Evolutionary conservation across 163 green algal species (phyloP), one percentile per base, ranked within the genome.

Genomic region (Chlorella variabilis): DNA sequence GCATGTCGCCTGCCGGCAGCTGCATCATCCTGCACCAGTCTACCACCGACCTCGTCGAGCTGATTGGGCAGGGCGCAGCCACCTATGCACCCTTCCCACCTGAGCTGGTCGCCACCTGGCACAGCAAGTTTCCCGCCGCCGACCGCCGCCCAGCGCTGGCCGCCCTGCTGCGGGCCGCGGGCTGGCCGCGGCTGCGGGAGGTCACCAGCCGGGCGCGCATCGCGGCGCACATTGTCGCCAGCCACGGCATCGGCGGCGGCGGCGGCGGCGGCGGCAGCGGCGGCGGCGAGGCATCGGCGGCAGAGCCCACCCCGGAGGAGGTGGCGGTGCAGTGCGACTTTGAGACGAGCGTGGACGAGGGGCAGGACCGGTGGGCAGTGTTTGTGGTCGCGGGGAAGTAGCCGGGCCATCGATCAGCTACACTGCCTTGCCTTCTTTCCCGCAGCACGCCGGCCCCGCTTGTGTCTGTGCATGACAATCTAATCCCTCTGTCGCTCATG

Each of bases 1-100:
- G 31, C 23, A 61, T 87, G 66, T 91, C 87, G 2, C 56, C 67
- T 2, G 45, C 84, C 0, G 77, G 88, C 65, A 93, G 88, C 76
- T 29, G 42, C 1, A 75, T 92, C 8, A 69, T 90, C 20, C 77
- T 78, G 18, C 66, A 80, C n/a, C 62, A 78, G 1, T 38, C 68
- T 6, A 78, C 75, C 20, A 56, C 61, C 36, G 82, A 85, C 54
- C 71, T 88, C 23, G 20, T 87, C 17, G 0, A 18, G 25, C 39
- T 71, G 42, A 66, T 68, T 21, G 42, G 42, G 51, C 25, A 31
- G 38, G 48, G 51, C 21, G 31, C 49, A 4, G 18, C 70, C 0
- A 45, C 41, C 59, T 82, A 82, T 21, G 48, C 63, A 2, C 76
- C 76, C n/a, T 81, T 71, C 39, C 56, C 61, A 17, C 59, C 33